Base-by-base conservation (phyloP, 2,329 filamentous ascomycete genomes). In the Paramyrothecium sp. region DNA sequence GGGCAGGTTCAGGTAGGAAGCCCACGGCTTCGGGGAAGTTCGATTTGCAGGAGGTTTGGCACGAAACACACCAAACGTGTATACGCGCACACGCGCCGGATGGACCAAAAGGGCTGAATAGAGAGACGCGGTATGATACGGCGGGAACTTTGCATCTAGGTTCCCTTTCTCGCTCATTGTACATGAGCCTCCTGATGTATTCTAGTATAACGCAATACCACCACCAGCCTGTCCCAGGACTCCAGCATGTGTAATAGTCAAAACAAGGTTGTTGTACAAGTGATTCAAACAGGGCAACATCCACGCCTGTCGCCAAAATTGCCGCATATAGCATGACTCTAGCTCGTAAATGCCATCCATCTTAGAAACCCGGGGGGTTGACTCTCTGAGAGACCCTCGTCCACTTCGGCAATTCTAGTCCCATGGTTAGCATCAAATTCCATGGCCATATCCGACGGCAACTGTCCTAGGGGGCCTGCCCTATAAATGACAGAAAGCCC, bases 291-390 rank as follows among this genome's bases (percentile, higher is more conserved):
- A 52, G 54, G 58, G 38, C 38, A 7, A 33, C 46, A 20, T 3
- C 56, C 61, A 60, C 57, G 59, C 56, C 54, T 54, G 59, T 59
- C 26, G 26, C 26, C 10, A 30, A 60, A 62, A 60, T 56, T 58
- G 64, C 55, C 60, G 58, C 49, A 57, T 50, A 51, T 55, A 58
- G 38, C 8, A 11, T 22, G 47, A 33, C 8, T 57, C 61, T 60
- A 57, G 59, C 54, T 55, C 54, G 59, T 59, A 19, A 44, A 44
- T 44, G n/a, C 59, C 61, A 59, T 58, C 53, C 59, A 48, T 30
- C 55, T 78, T 87, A 97, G 77, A 94, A 98, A 78, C 94, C 94
- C 51, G 94, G 93, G 58, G 94, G 94, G 75, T 98, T 98, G 73
- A 97, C 72, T 76, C 94, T 83, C 76, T 98, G 94, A 63, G 91